Evolutionary conservation across 2,329 filamentous ascomycete species (phyloP).

Genomic region (Fusarium sp.): DNA sequence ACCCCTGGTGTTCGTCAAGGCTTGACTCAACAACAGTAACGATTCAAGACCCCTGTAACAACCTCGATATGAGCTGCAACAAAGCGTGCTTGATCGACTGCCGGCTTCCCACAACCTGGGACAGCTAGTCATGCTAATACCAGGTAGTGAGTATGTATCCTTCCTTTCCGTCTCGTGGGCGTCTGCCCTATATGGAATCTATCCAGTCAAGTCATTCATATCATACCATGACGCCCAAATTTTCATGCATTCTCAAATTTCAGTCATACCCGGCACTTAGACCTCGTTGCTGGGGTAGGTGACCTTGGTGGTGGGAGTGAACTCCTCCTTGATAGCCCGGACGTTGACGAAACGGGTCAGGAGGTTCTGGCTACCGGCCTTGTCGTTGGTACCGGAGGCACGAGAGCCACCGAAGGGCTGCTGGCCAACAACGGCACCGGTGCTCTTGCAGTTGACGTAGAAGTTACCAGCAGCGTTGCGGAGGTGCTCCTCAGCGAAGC

Average conservation of each 20-base stretch:
- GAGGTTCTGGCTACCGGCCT: constrained; percentile 74
- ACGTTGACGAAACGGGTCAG: constrained; percentile 74
- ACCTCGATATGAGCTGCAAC: constrained; percentile 10
- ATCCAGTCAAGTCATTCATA: constrained; percentile 22
- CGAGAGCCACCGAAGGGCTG: constrained; percentile 77
- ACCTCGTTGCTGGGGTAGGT: constrained; percentile 78
- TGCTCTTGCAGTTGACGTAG: constrained; percentile 87
- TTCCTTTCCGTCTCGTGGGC: constrained; percentile 17
- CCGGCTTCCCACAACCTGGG: constrained; percentile 4
- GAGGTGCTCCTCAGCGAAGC: constrained; percentile 75
- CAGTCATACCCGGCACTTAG: constrained; percentile 46
- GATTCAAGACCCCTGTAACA: constrained; percentile 37
- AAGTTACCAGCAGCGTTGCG: constrained; percentile 83
- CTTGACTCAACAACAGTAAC: constrained; percentile 18
- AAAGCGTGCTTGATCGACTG: constrained; percentile 17
- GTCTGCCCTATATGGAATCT: constrained; percentile 2
- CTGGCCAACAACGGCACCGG: constrained; percentile 77
- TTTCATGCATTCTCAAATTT: constrained; percentile 2
- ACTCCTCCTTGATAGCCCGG: constrained; percentile 81
- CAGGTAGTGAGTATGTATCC: constrained; percentile 7
- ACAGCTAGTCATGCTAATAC: constrained; percentile 21
- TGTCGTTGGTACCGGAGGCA: constrained; percentile 78
- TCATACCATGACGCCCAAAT: constrained; percentile 16
- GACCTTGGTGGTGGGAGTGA: constrained; percentile 70
- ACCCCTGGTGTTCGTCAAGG: constrained; percentile 34